phyloP scores from a whole-genome alignment of 257 asterid genomes.

The Craterostigma plantagineum region DNA sequence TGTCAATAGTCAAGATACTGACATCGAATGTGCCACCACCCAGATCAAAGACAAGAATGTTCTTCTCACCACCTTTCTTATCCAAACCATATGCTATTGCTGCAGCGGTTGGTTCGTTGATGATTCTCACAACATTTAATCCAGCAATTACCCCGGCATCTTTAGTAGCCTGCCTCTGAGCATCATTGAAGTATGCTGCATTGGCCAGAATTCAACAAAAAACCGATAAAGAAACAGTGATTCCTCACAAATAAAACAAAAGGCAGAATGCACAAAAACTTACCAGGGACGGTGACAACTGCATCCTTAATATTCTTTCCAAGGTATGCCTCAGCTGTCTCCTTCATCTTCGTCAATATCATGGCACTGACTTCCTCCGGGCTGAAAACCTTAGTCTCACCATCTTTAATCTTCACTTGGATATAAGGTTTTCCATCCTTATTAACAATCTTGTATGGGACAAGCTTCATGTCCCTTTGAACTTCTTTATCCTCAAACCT shows the following conservation, averaged over 20 bases:
- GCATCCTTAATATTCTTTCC: constrained; percentile 30
- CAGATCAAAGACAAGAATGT: constrained; percentile 34
- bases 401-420: constrained; percentile 26
- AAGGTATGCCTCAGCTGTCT: constrained; percentile 32
- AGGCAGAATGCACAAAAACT: neutral
- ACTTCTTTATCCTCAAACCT: constrained; percentile 43
- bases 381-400: constrained; percentile 29
- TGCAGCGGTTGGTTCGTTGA: constrained; percentile 38
- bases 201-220: neutral
- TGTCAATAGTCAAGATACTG: constrained; percentile 25
- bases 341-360: constrained; percentile 16
- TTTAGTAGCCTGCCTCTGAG: constrained; percentile 40
- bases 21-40: constrained; percentile 13
- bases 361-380: constrained; percentile 33
- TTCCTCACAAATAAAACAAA: neutral
- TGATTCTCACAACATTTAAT: constrained; percentile 24
- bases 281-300: constrained; percentile 35
- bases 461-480: constrained; percentile 24
- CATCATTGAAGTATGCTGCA: constrained; percentile 34
- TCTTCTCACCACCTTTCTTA: constrained; percentile 30
- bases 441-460: constrained; percentile 27
- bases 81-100: constrained; percentile 37
- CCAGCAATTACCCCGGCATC: constrained; percentile 32
- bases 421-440: constrained; percentile 33
- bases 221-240: neutral